phyloP scores from a whole-genome alignment of 2,329 filamentous ascomycete genomes.

The Cryphonectria japonica region DNA sequence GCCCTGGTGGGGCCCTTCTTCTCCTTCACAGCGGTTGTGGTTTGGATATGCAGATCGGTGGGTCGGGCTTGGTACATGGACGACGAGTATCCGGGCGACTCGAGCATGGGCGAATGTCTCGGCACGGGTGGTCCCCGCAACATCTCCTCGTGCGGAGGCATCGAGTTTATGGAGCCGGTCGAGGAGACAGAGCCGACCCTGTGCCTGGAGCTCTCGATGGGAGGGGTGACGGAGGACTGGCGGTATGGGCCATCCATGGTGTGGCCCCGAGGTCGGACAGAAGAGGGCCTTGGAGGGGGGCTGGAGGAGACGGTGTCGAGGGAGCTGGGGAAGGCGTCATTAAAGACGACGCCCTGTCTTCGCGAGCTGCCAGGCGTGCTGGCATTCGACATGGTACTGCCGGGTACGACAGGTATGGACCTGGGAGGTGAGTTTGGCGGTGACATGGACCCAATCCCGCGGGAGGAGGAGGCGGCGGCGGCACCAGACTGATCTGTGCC shows the following conservation, averaged over 20 bases:
- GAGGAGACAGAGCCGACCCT: slow-evolving; percentile 74
- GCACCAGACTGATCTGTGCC: slow-evolving; percentile 21
- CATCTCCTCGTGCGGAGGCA: slow-evolving; percentile 55
- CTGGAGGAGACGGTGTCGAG: slow-evolving; percentile 53
- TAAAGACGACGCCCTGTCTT: slow-evolving; percentile 64
- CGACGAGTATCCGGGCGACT: slow-evolving; percentile 47
- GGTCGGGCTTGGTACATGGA: slow-evolving; percentile 38
- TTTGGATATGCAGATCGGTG: slow-evolving; percentile 42
- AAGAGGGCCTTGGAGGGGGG: slow-evolving; percentile 43
- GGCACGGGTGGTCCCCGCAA: slow-evolving; percentile 40
- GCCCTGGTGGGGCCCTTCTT: slow-evolving; percentile 51
- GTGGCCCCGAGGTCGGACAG: slow-evolving; percentile 57
- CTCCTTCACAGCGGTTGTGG: slow-evolving; percentile 44
- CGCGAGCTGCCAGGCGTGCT: slow-evolving; percentile 32
- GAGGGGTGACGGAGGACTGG: slow-evolving; percentile 43
- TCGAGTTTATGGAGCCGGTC: slow-evolving; percentile 58
- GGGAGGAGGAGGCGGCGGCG: slow-evolving; percentile 33
- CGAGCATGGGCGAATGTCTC: slow-evolving; percentile 46
- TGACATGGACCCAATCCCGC: slow-evolving; percentile 42
- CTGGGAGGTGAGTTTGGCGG: slow-evolving; percentile 51
- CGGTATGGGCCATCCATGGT: slow-evolving; percentile 62
- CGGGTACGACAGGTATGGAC: slow-evolving; percentile 45
- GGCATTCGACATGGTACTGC: slow-evolving; percentile 41
- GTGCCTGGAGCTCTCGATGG: slow-evolving; percentile 55
- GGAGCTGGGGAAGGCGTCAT: slow-evolving; percentile 57